Conservation (phyloP, 306 rosid genomes). For the Cucurbita moschata region DNA sequence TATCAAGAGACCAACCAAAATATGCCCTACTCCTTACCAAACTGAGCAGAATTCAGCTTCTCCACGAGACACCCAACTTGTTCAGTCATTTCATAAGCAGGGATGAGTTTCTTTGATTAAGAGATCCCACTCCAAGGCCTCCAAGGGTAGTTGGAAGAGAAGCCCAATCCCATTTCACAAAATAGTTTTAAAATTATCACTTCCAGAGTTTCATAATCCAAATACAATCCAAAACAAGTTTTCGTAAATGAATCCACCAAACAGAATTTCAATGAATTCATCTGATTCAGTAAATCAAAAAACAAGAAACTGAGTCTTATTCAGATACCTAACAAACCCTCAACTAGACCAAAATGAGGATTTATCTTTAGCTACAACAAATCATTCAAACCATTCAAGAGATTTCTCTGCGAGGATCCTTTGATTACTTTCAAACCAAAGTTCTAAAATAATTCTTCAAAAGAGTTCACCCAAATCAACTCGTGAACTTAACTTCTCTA, state of each 20-base stretch:
- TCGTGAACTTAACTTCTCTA: not conserved
- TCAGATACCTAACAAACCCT: not conserved
- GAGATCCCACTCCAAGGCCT: too few species aligned
- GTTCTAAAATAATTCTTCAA: not conserved
- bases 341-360: not conserved
- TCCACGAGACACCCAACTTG: too few species aligned
- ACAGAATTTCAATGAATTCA: not conserved
- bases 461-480: not conserved
- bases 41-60: too few species aligned
- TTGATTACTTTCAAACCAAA: not conserved
- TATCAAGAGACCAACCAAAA: too few species aligned
- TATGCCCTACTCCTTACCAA: too few species aligned
- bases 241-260: not conserved
- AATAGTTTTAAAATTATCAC: not conserved
- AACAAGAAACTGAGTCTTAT: not conserved
- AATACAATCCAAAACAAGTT: too few species aligned
- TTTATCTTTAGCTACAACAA: not conserved
- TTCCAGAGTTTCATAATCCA: not conserved
- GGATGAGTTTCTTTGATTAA: not conserved
- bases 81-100: not conserved
- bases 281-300: not conserved
- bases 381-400: not conserved
- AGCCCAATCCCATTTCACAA: not conserved
- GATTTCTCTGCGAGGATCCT: not conserved
- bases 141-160: not conserved